Percentiles rank a stretch among this genome's conserved stretches.
phyloP scores from a whole-genome alignment of 805 yeast species.

The Zygosaccharomyces kombuchaensis region DNA sequence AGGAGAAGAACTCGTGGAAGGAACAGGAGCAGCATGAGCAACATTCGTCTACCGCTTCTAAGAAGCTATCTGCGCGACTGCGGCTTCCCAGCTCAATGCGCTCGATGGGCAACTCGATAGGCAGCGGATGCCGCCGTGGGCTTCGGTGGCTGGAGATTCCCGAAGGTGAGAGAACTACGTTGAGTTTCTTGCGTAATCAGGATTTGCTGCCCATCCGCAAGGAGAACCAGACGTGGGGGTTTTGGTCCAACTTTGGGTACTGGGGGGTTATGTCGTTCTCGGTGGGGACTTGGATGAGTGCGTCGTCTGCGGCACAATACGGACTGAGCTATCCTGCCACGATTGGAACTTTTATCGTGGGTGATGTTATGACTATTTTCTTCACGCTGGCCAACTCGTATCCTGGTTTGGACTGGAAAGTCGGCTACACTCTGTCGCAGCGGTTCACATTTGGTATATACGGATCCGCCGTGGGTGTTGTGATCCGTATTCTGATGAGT shows the following conservation, averaged over 20 bases:
- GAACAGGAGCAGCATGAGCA: not conserved
- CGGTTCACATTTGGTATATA: slow-evolving; percentile 45
- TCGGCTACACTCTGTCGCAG: slow-evolving; percentile 45
- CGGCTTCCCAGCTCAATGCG: not conserved
- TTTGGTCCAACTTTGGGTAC: slow-evolving; percentile 40
- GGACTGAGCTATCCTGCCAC: slow-evolving; percentile 46
- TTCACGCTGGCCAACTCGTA: slow-evolving; percentile 45
- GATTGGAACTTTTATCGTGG: slow-evolving; percentile 44
- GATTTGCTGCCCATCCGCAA: slow-evolving; percentile 32
- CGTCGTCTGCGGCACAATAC: slow-evolving; percentile 41
- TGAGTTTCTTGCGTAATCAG: slow-evolving; percentile 34
- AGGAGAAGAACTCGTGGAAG: not conserved
- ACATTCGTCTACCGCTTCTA: not conserved
- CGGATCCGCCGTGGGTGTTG: slow-evolving; percentile 42
- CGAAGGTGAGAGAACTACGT: slow-evolving; percentile 28
- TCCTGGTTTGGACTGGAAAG: slow-evolving; percentile 48
- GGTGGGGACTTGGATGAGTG: slow-evolving; percentile 45
- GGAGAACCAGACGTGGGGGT: slow-evolving; percentile 38
- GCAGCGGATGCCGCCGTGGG: not conserved
- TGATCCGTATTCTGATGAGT: slow-evolving; percentile 41
- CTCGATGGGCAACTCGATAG: not conserved
- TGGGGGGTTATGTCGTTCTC: slow-evolving; percentile 45
- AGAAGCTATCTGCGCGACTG: not conserved
- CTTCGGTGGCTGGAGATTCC: slow-evolving; percentile 32
- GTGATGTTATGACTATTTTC: slow-evolving; percentile 42